phyloP scores from a whole-genome alignment of 2,329 filamentous ascomycete genomes.

The Colletotrichum acutatum region DNA sequence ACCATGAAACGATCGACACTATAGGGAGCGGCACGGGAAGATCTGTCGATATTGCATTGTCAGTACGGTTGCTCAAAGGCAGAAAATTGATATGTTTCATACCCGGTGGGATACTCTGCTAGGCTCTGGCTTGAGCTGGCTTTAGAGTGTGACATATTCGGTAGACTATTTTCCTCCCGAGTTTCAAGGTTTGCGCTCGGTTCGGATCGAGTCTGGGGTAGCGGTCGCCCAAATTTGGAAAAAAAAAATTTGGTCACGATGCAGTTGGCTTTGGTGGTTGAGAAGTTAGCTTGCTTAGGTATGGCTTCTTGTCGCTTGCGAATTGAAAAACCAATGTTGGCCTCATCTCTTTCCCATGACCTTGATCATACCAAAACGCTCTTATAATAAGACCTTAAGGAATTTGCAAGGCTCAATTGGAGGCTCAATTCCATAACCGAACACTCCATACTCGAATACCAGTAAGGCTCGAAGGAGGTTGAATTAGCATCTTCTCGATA shows the following conservation, averaged over 20 bases:
- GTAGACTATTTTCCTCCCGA: not conserved
- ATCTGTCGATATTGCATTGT: conserved; percentile 8
- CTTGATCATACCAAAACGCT: not conserved
- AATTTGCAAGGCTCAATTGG: not conserved
- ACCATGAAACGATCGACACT: conserved; percentile 27
- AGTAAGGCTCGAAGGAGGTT: not conserved
- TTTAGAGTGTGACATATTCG: conserved; percentile 13
- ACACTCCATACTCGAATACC: not conserved
- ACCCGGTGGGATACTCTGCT: not conserved
- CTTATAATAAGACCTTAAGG: not conserved
- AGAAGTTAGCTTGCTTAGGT: not conserved
- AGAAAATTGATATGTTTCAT: not conserved
- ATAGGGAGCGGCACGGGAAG: conserved; percentile 8
- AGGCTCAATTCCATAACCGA: not conserved
- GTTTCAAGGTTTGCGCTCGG: not conserved
- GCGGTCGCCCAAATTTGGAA: not conserved
- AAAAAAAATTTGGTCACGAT: not conserved
- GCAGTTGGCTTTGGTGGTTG: not conserved
- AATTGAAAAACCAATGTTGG: not conserved
- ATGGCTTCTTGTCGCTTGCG: too few relatives aligned
- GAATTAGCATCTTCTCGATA: not conserved
- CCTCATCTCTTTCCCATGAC: not conserved
- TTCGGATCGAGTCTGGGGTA: not conserved
- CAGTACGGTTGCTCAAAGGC: not conserved
- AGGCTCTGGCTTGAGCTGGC: not conserved